These are phyloP conservation scores for Neoboletus brunneissimus DNA, from an alignment of 768 basidiomycete genomes.

Conservation along the genomic window DNA sequence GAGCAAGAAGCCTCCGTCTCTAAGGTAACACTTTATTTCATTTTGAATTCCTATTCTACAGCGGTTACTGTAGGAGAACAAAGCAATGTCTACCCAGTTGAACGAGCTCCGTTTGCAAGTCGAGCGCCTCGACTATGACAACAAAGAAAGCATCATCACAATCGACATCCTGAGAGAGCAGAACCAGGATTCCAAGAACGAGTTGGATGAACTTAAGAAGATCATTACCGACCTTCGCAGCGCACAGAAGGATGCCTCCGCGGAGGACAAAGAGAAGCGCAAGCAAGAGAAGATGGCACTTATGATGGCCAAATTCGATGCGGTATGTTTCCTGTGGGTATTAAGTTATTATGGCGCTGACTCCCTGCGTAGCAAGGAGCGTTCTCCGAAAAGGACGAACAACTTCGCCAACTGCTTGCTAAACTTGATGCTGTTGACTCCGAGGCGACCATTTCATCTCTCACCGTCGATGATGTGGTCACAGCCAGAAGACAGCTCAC, in stretches of 20 bases:
- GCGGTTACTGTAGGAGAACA: constrained; percentile 72
- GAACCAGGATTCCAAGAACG: constrained; percentile 79
- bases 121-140: constrained; percentile 91
- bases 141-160: constrained; percentile 90
- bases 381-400: constrained; percentile 94
- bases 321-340: constrained; percentile 49
- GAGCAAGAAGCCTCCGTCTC: constrained; percentile 82
- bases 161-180: constrained; percentile 95
- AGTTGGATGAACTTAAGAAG: constrained; percentile 87
- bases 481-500: constrained; percentile 83
- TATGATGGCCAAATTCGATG: constrained; percentile 99
- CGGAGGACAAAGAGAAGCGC: constrained; percentile 97
- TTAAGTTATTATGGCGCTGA: constrained; percentile 1
- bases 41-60: constrained; percentile 5
- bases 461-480: constrained; percentile 75
- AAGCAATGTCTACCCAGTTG: constrained; percentile 87
- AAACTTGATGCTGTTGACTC: constrained; percentile 84
- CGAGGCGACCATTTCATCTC: constrained; percentile 46
- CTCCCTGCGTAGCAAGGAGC: constrained; percentile 66
- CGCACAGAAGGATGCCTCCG: constrained; percentile 78
- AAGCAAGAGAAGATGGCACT: constrained; percentile 99
- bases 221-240: constrained; percentile 74
- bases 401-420: constrained; percentile 76
- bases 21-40: constrained; percentile 47
- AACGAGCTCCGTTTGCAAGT: constrained; percentile 90